Percentiles rank a stretch among this genome's conserved stretches.
Evolutionary conservation across 225 moss, liverwort and hornwort genomes (phyloP).

Genomic region (Anthoceros angustus): DNA sequence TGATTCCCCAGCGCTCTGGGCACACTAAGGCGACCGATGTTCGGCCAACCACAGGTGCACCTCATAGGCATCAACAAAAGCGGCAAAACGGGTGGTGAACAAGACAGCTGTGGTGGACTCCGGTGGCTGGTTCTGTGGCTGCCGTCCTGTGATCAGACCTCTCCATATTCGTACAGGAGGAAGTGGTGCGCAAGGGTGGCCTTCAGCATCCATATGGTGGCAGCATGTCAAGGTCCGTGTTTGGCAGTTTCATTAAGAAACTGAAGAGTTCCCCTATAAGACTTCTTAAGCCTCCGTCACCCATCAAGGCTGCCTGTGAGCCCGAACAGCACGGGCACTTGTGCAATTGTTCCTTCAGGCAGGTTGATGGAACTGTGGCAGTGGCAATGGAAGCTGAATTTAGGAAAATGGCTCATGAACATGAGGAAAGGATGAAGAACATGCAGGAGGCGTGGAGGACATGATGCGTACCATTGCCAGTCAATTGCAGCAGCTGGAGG

Average conservation of each 20-base stretch:
- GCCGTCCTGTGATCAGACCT: neutral
- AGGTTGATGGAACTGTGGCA: neutral
- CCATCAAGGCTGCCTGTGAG: neutral
- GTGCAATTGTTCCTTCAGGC: slow-evolving; percentile 1
- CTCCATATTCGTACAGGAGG: neutral
- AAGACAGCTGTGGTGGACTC: neutral
- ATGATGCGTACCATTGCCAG: neutral
- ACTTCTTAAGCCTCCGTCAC: neutral
- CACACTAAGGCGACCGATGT: neutral
- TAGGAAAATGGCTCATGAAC: neutral
- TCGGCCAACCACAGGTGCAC: neutral
- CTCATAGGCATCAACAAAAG: neutral
- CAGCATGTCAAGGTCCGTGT: neutral
- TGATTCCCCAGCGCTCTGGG: too few relatives aligned
- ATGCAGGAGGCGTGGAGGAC: neutral
- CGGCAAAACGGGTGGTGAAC: neutral
- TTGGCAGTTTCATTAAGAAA: neutral
- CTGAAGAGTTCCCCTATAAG: neutral
- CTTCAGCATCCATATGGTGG: neutral
- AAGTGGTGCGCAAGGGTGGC: neutral
- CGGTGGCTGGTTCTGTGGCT: slow-evolving; percentile 3
- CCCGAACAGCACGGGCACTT: neutral
- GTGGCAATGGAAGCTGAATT: neutral
- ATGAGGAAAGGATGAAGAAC: slow-evolving; percentile 1
- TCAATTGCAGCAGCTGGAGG: neutral